These are phyloP conservation scores for Fusarium redolens DNA, from an alignment of 2,329 filamentous ascomycete species.

Conservation along the genomic window DNA sequence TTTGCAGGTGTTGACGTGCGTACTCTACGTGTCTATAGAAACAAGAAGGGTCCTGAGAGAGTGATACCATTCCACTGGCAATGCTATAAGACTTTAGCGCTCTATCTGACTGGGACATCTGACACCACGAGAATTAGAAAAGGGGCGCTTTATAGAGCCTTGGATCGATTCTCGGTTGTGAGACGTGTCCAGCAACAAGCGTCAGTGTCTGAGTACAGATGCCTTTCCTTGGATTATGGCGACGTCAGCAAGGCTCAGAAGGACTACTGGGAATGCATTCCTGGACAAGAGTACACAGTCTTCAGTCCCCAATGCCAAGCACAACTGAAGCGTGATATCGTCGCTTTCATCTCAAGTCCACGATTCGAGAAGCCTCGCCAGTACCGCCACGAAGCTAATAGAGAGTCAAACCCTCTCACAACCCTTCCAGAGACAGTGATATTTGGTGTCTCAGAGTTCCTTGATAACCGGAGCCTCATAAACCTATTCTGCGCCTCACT, in stretches of 20 bases:
- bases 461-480: neutral
- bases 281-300: neutral
- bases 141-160: no score
- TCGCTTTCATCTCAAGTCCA: neutral
- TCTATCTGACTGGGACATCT: no score
- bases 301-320: neutral
- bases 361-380: neutral
- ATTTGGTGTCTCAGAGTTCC: neutral
- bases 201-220: neutral
- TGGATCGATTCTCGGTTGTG: no score
- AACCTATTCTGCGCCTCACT: neutral
- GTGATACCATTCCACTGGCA: no score
- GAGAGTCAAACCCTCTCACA: neutral
- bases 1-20: no score
- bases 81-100: no score
- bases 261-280: neutral
- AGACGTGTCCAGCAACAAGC: no score
- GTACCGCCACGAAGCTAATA: rapidly evolving
- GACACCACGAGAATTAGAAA: no score
- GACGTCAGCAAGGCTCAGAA: neutral
- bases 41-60: no score
- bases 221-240: neutral
- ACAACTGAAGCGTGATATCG: neutral
- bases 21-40: no score
- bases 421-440: neutral